phyloP scores from a whole-genome alignment of 2,329 filamentous ascomycete genomes.

The Sarocladiaceae sp. region DNA sequence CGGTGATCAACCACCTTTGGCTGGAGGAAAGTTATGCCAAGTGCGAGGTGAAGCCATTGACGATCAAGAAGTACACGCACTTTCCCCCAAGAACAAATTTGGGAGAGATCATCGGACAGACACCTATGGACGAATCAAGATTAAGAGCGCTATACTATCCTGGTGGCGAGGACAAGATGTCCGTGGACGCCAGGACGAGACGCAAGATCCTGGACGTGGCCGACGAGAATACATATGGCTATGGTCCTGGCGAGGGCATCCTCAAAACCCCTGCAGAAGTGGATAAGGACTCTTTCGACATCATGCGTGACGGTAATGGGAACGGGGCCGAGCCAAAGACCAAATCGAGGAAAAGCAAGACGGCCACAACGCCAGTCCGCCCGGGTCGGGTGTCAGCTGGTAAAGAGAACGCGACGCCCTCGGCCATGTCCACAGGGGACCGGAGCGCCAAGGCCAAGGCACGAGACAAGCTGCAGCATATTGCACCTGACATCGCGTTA shows the following conservation, averaged over 20 bases:
- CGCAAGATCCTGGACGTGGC: constrained; percentile 43
- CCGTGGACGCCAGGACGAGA: constrained; percentile 38
- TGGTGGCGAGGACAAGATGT: constrained; percentile 46
- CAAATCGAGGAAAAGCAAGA: constrained; percentile 4
- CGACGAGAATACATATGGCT: constrained; percentile 42
- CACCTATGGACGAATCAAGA: constrained; percentile 60
- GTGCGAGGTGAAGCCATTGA: constrained; percentile 68
- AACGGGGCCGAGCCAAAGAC: constrained; percentile 23
- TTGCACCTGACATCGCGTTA: constrained; percentile 78
- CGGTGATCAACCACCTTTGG: constrained; percentile 93
- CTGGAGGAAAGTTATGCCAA: constrained; percentile 94
- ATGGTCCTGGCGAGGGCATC: constrained; percentile 41
- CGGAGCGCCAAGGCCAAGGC: constrained; percentile 87
- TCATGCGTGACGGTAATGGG: constrained; percentile 36
- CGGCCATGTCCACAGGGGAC: constrained; percentile 58
- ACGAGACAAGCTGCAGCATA: constrained; percentile 64
- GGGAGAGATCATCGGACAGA: constrained; percentile 87
- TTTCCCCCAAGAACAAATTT: constrained; percentile 89
- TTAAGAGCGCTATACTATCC: constrained; percentile 64
- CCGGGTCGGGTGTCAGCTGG: constrained; percentile 44
- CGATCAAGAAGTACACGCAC: constrained; percentile 70
- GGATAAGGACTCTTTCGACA: constrained; percentile 33
- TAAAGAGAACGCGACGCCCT: constrained; percentile 82
- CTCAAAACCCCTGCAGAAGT: constrained; percentile 20
- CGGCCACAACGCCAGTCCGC: constrained; percentile 33